These are phyloP conservation scores for Sapria himalayana DNA, from an alignment of 345 rosid genomes.

Conservation along the genomic window DNA sequence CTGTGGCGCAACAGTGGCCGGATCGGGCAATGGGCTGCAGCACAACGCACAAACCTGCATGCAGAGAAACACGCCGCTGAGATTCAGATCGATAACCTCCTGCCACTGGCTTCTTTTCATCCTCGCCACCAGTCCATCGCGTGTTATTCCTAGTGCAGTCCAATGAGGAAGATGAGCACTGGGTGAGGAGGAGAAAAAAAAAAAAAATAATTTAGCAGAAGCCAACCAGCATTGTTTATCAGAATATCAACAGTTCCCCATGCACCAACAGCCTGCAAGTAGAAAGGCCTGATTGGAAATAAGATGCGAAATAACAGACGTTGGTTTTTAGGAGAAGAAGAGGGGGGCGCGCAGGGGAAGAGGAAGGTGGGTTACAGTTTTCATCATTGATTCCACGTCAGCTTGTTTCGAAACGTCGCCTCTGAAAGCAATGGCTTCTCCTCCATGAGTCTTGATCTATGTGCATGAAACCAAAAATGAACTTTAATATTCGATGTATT, in stretches of 20 bases:
- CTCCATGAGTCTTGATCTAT: constrained; percentile 84
- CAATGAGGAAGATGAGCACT: neutral
- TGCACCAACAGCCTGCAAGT: constrained; percentile 60
- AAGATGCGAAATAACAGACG: too few species aligned
- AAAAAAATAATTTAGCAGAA: too few species aligned
- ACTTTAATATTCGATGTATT: too few species aligned
- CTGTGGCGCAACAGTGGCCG: too few species aligned
- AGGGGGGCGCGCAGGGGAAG: too few species aligned
- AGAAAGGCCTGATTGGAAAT: too few species aligned
- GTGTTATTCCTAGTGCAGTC: constrained; percentile 66
- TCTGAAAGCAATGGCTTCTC: constrained; percentile 79
- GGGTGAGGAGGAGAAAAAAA: too few species aligned
- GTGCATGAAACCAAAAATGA: too few species aligned
- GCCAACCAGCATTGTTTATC: constrained; percentile 93
- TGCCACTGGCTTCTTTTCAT: constrained; percentile 93
- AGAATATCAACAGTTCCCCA: constrained; percentile 95
- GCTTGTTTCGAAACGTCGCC: constrained; percentile 91
- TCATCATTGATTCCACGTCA: constrained; percentile 87
- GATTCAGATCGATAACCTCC: constrained; percentile 83
- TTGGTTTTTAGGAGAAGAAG: too few species aligned
- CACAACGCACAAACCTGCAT: constrained; percentile 53
- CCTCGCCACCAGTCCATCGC: constrained; percentile 74
- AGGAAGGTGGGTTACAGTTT: constrained; percentile 38
- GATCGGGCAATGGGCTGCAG: too few species aligned
- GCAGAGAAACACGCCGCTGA: constrained; percentile 85